Evolutionary conservation across 1,284 basidiomycete genomes (phyloP), one percentile per base, ranked within the genome.

Genomic region (Sporisorium scitamineum): DNA sequence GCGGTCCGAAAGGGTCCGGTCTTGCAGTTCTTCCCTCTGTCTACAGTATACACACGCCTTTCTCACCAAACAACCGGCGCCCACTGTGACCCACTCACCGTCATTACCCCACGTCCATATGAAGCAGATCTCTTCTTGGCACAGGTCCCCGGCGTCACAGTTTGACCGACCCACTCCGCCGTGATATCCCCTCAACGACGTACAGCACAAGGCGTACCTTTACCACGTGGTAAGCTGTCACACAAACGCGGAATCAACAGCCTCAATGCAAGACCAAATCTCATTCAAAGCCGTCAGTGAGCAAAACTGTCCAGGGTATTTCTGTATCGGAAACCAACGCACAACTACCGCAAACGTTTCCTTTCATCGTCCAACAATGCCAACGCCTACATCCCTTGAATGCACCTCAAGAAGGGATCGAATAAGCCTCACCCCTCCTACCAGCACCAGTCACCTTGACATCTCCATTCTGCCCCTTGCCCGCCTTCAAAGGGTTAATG

Each of bases 401-500:
- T n/a, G n/a, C n/a, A 27, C 47, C 24, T 18, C n/a, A 29, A 31
- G 8, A 61, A 5, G 62, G 51, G 22, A 71, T 32, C 20, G 69
- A 58, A 32, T 75, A 75, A 26, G 55, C 72, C 60, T 70, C 47
- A 4, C 72, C 72, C n/a, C 72, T 61, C 44, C 72, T 61, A 2
- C 72, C 72, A 37, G 52, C 66, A 41, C 52, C 55, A 8, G 16
- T 52, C 16, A 31, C 50, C 45, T 54, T 48, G 3, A 2, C 54
- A 2, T 27, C 31, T 0, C 52, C 54, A 16, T 73, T 64, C 47
- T 41, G 24, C 34, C 29, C 55, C 47, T 42, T 52, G 6, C 24
- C 55, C 54, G 27, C n/a, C 51, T 74, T 70, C 16, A 71, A 41
- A 20, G 73, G 68, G 44, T 69, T 76, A 20, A 76, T 54, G 5